These are phyloP conservation scores for Tricholoma terreum DNA, from an alignment of 768 basidiomycete genomes.

Conservation along the genomic window DNA sequence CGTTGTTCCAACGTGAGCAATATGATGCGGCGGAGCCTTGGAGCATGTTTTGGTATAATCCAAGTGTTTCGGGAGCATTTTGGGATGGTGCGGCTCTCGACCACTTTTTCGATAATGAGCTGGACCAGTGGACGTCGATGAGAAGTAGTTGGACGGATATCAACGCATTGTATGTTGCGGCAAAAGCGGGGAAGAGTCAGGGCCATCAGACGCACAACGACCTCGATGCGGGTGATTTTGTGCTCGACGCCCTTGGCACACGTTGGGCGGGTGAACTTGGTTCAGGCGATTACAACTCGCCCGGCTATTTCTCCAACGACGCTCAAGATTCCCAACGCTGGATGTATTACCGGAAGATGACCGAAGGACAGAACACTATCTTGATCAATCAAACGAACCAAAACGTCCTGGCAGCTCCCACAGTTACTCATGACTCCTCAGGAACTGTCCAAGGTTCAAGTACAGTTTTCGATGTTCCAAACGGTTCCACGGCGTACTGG, in stretches of 20 bases:
- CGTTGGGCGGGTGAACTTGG: conserved; percentile 97
- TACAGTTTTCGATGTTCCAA: conserved; percentile 64
- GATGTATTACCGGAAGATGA: conserved; percentile 94
- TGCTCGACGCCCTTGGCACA: conserved; percentile 88
- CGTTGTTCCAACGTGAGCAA: conserved; percentile 90
- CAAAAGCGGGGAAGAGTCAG: conserved; percentile 80
- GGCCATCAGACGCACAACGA: conserved; percentile 95
- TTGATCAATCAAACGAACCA: conserved; percentile 77
- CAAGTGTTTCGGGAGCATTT: conserved; percentile 79
- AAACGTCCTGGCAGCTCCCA: conserved; percentile 66
- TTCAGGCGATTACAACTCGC: conserved; percentile 74
- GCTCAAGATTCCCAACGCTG: conserved; percentile 70
- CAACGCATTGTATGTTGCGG: conserved; percentile 78
- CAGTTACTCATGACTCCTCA: conserved; percentile 45
- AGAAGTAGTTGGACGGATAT: conserved; percentile 90
- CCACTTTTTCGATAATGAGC: conserved; percentile 66
- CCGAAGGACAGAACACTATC: conserved; percentile 96
- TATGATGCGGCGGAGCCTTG: conserved; percentile 78
- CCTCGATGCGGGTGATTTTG: conserved; percentile 93
- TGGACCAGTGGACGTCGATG: conserved; percentile 89
- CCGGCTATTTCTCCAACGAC: conserved; percentile 76
- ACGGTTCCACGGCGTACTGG: conserved; percentile 77
- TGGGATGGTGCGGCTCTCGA: conserved; percentile 88
- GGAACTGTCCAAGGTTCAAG: conserved; percentile 80
- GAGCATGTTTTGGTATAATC: conserved; percentile 93